Evolutionary conservation across 257 asterid species (phyloP).

Genomic region (Solanum arcanum): DNA sequence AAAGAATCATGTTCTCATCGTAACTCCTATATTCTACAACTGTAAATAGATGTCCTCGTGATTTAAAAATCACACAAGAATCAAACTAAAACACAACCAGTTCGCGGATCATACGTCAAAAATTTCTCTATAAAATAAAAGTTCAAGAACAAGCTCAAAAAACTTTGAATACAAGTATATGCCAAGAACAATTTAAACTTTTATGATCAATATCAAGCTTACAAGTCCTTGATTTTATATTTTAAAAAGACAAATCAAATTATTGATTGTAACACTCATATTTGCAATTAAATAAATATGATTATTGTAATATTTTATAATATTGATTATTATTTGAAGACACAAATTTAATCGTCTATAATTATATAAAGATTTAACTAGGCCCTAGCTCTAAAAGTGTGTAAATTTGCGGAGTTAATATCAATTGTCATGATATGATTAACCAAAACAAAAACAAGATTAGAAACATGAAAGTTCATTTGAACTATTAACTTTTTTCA

Average conservation of each 20-base stretch:
- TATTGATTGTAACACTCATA: background rate
- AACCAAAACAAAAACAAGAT: no score
- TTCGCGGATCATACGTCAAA: background rate
- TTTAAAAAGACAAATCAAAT: background rate
- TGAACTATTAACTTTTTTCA: no score
- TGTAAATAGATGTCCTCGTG: background rate
- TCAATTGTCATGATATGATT: background rate
- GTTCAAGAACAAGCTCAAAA: background rate
- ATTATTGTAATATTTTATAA: no score
- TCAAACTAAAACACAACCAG: background rate
- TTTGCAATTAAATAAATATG: background rate
- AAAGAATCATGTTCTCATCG: background rate
- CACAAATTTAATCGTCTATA: no score
- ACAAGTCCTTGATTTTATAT: no score
- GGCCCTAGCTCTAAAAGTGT: background rate
- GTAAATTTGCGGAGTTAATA: no score
- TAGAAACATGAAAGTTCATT: background rate
- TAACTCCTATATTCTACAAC: background rate
- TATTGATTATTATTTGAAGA: no score
- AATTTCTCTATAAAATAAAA: background rate
- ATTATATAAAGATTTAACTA: background rate
- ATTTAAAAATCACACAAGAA: background rate
- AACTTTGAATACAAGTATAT: background rate
- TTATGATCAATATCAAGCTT: background rate
- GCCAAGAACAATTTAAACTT: background rate